These are phyloP conservation scores for Inga leiocalycina DNA, from an alignment of 306 rosid genomes.

Conservation along the genomic window DNA sequence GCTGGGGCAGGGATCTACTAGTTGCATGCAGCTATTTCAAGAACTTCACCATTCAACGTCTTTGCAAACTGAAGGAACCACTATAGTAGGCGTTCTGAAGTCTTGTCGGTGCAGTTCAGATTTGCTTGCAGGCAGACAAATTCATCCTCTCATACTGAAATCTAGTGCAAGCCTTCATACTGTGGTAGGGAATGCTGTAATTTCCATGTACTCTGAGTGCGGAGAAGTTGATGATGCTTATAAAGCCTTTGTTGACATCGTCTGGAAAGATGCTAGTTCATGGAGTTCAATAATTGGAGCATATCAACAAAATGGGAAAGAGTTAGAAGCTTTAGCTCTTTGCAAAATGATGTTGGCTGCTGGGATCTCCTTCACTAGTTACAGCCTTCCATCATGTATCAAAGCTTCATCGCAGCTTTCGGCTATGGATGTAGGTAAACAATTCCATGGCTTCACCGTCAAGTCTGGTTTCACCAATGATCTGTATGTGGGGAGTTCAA, in stretches of 20 bases:
- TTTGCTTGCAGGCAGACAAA: slow-evolving; percentile 44
- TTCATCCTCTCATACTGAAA: slow-evolving; percentile 52
- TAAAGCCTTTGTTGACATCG: slow-evolving; percentile 17
- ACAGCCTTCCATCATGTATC: slow-evolving; percentile 48
- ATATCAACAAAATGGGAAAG: slow-evolving; percentile 50
- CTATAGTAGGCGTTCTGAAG: slow-evolving; percentile 21
- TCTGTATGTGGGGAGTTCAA: slow-evolving; percentile 54
- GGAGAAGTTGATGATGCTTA: slow-evolving; percentile 32
- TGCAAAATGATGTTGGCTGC: slow-evolving; percentile 52
- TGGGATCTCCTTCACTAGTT: slow-evolving; percentile 47
- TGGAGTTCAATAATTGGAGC: slow-evolving; percentile 32
- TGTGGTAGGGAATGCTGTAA: slow-evolving; percentile 52
- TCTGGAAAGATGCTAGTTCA: slow-evolving; percentile 46
- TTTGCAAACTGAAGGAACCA: background rate
- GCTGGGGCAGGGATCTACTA: slow-evolving; percentile 39
- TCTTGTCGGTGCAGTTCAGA: slow-evolving; percentile 48
- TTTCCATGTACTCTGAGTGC: slow-evolving; percentile 59
- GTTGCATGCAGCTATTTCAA: slow-evolving; percentile 38
- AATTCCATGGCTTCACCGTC: slow-evolving; percentile 35
- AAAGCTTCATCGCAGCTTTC: slow-evolving; percentile 5
- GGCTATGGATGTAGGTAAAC: background rate
- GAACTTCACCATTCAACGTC: slow-evolving; percentile 38
- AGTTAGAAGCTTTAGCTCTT: slow-evolving; percentile 46
- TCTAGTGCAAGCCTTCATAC: slow-evolving; percentile 36
- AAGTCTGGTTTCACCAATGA: slow-evolving; percentile 50